Percentiles rank a stretch among this genome's conserved stretches.
Conservation (phyloP, 495 filamentous ascomycete species). For the Penicillium arizonense region DNA sequence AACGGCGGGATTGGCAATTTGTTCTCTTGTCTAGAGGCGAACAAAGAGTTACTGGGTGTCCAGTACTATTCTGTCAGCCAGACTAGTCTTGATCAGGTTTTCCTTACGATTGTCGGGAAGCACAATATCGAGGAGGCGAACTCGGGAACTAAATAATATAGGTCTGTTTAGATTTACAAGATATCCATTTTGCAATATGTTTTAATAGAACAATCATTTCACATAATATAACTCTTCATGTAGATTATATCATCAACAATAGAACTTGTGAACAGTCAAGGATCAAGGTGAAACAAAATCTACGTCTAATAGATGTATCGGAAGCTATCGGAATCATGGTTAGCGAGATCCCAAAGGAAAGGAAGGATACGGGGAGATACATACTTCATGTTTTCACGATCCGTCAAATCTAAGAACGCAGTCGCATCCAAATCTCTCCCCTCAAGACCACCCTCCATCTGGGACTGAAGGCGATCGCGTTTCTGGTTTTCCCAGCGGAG, state of each 20-base stretch:
- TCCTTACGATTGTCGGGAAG: slow-evolving; percentile 73
- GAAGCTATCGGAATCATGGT: slow-evolving; percentile 18
- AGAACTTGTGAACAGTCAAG: too few relatives aligned
- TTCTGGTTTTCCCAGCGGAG: slow-evolving; percentile 56
- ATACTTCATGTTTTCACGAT: slow-evolving; percentile 57
- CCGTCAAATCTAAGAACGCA: slow-evolving; percentile 61
- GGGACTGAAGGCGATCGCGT: slow-evolving; percentile 51
- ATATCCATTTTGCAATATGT: too few relatives aligned
- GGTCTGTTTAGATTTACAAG: neutral
- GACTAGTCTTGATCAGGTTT: slow-evolving; percentile 85
- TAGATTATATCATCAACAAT: neutral
- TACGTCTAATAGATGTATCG: slow-evolving; percentile 31
- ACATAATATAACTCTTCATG: neutral
- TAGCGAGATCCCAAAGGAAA: neutral
- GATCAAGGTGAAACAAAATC: neutral
- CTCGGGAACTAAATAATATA: neutral
- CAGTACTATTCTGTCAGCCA: slow-evolving; percentile 79
- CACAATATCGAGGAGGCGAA: slow-evolving; percentile 80
- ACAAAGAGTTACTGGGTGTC: slow-evolving; percentile 62
- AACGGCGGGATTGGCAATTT: slow-evolving; percentile 53
- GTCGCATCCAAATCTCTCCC: slow-evolving; percentile 53
- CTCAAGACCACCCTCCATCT: slow-evolving; percentile 45
- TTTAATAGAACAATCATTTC: neutral
- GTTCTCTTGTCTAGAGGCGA: slow-evolving; percentile 68
- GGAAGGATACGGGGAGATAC: neutral